Percentiles rank a stretch among this genome's conserved stretches.
Evolutionary conservation across 176 grass and related monocot species (phyloP).

Genomic region (Lolium perenne): DNA sequence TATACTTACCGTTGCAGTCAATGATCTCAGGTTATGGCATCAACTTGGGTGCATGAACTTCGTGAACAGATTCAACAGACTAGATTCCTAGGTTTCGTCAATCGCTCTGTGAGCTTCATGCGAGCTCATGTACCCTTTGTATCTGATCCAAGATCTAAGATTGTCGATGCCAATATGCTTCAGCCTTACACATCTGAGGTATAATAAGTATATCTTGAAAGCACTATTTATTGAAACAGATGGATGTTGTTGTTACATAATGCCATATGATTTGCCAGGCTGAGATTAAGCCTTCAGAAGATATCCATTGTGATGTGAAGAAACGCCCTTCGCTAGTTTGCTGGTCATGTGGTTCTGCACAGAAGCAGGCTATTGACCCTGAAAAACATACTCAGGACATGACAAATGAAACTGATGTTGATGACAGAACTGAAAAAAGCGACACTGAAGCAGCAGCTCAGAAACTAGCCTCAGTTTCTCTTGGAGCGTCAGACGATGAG

Average conservation of each 20-base stretch:
- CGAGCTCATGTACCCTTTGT: conserved; percentile 74
- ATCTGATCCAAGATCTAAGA: conserved; percentile 76
- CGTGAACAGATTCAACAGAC: conserved; percentile 75
- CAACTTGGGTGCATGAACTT: conserved; percentile 80
- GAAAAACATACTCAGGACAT: conserved; percentile 37
- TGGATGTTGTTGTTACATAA: neutral
- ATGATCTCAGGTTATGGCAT: conserved; percentile 66
- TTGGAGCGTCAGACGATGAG: conserved; percentile 37
- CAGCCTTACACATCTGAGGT: conserved; percentile 47
- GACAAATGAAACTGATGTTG: conserved; percentile 17
- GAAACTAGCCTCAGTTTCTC: conserved; percentile 25
- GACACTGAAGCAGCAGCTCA: neutral
- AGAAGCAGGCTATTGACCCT: conserved; percentile 19
- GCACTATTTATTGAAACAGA: conserved; percentile 26
- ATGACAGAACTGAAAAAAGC: conserved; percentile 24
- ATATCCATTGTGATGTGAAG: conserved; percentile 29
- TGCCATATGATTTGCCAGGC: conserved; percentile 42
- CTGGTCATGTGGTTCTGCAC: conserved; percentile 56
- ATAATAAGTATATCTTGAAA: conserved; percentile 35
- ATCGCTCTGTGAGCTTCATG: conserved; percentile 74
- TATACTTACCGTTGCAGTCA: conserved; percentile 24
- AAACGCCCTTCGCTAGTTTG: conserved; percentile 45
- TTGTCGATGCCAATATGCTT: conserved; percentile 73
- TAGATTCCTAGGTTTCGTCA: conserved; percentile 77
- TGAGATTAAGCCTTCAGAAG: conserved; percentile 33